Conservation (phyloP, 176 grass and related monocot genomes). For the Avena sativa region DNA sequence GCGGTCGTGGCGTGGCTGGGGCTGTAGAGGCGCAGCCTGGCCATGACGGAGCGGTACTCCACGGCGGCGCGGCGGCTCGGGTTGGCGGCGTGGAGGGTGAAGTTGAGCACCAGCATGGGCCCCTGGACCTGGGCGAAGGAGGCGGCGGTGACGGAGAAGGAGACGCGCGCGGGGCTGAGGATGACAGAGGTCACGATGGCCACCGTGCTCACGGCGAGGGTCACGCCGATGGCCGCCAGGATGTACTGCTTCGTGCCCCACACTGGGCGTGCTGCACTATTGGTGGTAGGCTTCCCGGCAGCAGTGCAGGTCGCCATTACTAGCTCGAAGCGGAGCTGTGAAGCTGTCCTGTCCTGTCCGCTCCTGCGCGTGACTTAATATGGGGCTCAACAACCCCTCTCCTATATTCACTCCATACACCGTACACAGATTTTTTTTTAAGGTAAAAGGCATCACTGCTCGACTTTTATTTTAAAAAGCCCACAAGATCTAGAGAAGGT, state of each 20-base stretch:
- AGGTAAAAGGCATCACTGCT: no score
- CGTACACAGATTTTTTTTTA: no score
- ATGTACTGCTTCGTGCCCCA: constrained; percentile 27
- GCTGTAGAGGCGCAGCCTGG: neutral
- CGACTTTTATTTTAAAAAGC: no score
- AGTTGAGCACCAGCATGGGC: neutral
- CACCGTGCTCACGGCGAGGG: neutral
- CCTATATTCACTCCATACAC: no score
- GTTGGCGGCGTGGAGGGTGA: constrained; percentile 32
- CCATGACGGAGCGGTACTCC: constrained; percentile 17
- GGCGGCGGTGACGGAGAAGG: constrained; percentile 2
- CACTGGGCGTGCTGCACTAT: neutral
- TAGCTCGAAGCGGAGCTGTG: no score
- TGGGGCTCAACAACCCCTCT: no score
- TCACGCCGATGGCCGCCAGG: neutral
- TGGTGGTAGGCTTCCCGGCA: no score
- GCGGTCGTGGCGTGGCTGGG: neutral
- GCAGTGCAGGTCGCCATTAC: no score
- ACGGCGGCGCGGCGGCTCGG: constrained; percentile 18
- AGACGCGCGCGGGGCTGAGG: constrained; percentile 24
- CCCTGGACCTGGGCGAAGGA: neutral
- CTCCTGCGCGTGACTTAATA: no score
- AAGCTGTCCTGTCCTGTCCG: no score
- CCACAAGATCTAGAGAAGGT: no score
- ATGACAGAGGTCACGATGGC: constrained; percentile 3